Evolutionary conservation across 495 filamentous ascomycete species (phyloP).

Genomic region (Penicillium subrubescens): DNA sequence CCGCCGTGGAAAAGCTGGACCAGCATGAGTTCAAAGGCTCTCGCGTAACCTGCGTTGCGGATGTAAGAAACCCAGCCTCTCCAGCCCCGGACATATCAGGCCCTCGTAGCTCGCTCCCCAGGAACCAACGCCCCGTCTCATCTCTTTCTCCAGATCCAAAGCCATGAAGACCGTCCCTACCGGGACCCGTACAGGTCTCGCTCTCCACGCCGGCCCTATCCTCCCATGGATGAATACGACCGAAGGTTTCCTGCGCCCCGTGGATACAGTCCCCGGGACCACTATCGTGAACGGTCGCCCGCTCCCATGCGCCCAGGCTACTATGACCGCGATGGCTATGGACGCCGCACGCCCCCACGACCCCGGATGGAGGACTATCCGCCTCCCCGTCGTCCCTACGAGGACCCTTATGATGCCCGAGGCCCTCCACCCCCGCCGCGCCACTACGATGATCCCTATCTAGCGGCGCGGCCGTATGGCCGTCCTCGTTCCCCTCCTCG

Average conservation of each 20-base stretch:
- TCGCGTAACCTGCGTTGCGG: constrained; percentile 78
- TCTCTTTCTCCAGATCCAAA: constrained; percentile 55
- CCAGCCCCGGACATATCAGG: constrained; percentile 15
- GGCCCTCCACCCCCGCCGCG: constrained; percentile 43
- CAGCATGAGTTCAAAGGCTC: constrained; percentile 86
- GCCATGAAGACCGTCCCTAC: constrained; percentile 64
- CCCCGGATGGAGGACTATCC: constrained; percentile 77
- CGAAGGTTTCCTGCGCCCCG: constrained; percentile 75
- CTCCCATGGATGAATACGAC: constrained; percentile 72
- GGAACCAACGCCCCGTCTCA: constrained; percentile 24
- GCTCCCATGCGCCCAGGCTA: constrained; percentile 79
- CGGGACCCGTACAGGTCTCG: constrained; percentile 75
- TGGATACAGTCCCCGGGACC: constrained; percentile 79
- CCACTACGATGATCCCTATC: constrained; percentile 51
- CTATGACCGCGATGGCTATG: constrained; percentile 76
- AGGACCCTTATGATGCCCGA: constrained; percentile 53
- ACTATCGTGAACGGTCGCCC: constrained; percentile 82
- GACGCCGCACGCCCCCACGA: constrained; percentile 66
- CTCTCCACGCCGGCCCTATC: constrained; percentile 69
- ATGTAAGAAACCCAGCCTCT: constrained; percentile 60
- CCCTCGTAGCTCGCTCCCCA: constrained; percentile 17
- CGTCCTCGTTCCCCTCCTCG: constrained; percentile 48
- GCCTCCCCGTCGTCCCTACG: constrained; percentile 53
- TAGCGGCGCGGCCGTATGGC: constrained; percentile 44
- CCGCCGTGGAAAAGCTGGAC: constrained; percentile 91